Conservation (phyloP, 2,329 filamentous ascomycete genomes). For the Colletotrichum graminicola region DNA sequence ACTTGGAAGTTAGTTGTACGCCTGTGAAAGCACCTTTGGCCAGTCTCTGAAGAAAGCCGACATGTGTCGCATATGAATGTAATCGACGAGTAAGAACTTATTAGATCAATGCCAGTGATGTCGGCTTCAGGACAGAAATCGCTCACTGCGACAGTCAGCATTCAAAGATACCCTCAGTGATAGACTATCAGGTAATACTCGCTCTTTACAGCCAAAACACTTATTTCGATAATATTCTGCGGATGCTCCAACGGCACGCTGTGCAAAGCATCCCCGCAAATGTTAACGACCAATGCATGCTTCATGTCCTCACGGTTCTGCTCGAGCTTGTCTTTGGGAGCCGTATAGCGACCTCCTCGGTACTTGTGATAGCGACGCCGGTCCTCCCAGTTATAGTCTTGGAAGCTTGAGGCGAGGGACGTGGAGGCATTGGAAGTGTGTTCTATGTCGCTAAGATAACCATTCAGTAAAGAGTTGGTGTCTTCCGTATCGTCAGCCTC, state of each 20-base stretch:
- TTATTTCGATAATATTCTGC: conserved; percentile 3
- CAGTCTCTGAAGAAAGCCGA: conserved; percentile 49
- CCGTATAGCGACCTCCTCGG: conserved; percentile 53
- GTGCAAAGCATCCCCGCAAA: conserved; percentile 55
- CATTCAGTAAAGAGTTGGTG: not conserved
- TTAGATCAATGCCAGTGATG: conserved; percentile 29
- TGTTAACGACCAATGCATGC: conserved; percentile 53
- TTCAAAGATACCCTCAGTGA: too few relatives aligned
- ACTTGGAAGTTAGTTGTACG: not conserved
- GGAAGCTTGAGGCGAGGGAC: conserved; percentile 52
- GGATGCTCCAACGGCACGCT: conserved; percentile 53
- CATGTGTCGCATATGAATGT: conserved; percentile 53
- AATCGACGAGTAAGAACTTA: too few relatives aligned
- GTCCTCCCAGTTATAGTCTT: conserved; percentile 57
- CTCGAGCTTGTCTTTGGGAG: conserved; percentile 49
- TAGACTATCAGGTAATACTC: not conserved
- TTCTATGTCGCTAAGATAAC: not conserved
- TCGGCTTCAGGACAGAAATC: conserved; percentile 11
- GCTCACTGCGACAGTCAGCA: not conserved
- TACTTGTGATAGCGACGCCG: conserved; percentile 57
- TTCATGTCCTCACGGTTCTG: conserved; percentile 50
- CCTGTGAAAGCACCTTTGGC: conserved; percentile 3
- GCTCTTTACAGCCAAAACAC: conserved; percentile 17
- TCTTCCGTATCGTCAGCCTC: not conserved
- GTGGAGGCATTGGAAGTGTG: conserved; percentile 47